Base-by-base conservation (phyloP, 139 green algal genomes). In the Chlorella sorokiniana region DNA sequence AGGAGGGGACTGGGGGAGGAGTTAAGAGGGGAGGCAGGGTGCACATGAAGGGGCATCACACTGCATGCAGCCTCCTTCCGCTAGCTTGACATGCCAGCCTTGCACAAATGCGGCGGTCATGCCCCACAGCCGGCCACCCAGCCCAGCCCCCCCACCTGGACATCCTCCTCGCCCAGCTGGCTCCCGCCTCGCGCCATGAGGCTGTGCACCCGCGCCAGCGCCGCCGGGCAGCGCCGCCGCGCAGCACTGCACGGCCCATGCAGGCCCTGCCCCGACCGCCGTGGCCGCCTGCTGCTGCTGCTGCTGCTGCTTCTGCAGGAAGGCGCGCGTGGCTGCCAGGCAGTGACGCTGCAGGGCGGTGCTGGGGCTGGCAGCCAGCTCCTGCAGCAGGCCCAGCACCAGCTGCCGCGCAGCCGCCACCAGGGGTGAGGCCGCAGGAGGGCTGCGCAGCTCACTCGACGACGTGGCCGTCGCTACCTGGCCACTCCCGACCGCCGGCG, bases 291-390 rank as follows among this genome's bases (percentile, higher is more conserved):
- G 37, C 48, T 68, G 64, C 56, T 69, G 48, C 20, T 25, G 38
- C 71, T 56, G 23, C 67, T 25, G 65, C 45, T 82, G 64, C 45
- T 65, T 44, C 71, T 85, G 81, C 18, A 85, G 33, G 35, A 56
- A 70, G 38, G 80, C 14, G 33, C 63, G 51, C 63, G 68, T 10
- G 6, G 77, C 64, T 1, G 35, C 16, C 45, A 83, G 64, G 29
- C n/a, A 1, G 45, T 56, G 77, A 45, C 59, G 45, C 38, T 41
- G 77, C 45, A 69, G 35, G 4, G 45, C 18, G 1, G 42, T 6
- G 27, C 18, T 29, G 69, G 56, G 42, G 72, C 68, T n/a, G 82
- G 37, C 83, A 48, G 38, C 38, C 20, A 77, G 52, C 67, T 62
- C 35, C 4, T 11, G 40, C 5, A 80, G 48, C n/a, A 85, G 8